A percentile compares a stretch with the other conserved stretches of the same genome.
Conservation (phyloP, 2,329 filamentous ascomycete genomes). For the Sporothrix euskadiensis region DNA sequence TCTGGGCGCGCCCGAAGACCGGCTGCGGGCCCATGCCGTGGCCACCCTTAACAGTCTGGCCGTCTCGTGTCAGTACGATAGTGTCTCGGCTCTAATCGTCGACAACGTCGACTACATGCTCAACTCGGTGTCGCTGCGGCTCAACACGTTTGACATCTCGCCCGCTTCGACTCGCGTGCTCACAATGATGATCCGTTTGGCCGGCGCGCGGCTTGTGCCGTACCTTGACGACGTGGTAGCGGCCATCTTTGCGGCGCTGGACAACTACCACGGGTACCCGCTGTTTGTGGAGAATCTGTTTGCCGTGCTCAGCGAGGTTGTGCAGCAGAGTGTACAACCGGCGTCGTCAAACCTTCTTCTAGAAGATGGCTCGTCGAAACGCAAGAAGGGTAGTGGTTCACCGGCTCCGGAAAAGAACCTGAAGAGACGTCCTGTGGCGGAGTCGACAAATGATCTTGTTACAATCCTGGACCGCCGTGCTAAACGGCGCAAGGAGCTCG, state of each 20-base stretch:
- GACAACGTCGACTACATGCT: constrained; percentile 96
- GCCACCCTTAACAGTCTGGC: constrained; percentile 81
- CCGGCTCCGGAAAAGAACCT: neutral
- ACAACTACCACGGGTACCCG: constrained; percentile 92
- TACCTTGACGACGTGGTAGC: constrained; percentile 90
- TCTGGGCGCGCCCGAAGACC: constrained; percentile 68
- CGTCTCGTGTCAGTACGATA: constrained; percentile 68
- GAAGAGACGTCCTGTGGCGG: constrained; percentile 21
- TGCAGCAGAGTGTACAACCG: constrained; percentile 73
- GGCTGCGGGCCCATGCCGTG: constrained; percentile 78
- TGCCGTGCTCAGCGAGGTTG: constrained; percentile 75
- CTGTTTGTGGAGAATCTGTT: constrained; percentile 84
- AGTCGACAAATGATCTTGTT: constrained; percentile 26
- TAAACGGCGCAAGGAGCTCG: constrained; percentile 35
- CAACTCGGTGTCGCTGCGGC: constrained; percentile 82
- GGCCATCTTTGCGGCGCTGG: constrained; percentile 88
- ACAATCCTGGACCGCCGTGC: constrained; percentile 25
- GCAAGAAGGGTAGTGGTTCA: neutral
- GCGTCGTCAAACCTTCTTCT: constrained; percentile 47
- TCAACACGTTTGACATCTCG: constrained; percentile 90
- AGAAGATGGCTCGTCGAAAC: constrained; percentile 42
- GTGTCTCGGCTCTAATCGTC: constrained; percentile 76
- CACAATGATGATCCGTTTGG: constrained; percentile 89
- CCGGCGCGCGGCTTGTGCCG: constrained; percentile 76
- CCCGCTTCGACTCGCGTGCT: constrained; percentile 88